Conservation (phyloP, 768 basidiomycete genomes). For the Tylopilus sp. region DNA sequence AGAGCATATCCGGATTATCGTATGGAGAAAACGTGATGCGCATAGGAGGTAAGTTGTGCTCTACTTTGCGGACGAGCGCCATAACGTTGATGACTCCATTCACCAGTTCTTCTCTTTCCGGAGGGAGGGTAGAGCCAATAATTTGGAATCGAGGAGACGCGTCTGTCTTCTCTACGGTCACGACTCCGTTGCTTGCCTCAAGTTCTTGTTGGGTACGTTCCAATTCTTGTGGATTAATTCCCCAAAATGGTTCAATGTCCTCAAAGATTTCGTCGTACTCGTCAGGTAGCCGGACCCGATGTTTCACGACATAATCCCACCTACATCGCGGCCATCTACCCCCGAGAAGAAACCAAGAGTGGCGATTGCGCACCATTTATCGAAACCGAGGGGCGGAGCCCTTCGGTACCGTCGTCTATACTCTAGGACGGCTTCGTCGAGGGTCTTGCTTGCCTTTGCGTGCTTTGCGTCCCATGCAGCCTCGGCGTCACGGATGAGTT, state of each 20-base stretch:
- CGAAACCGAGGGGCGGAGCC: conserved; percentile 40
- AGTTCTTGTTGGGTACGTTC: conserved; percentile 15
- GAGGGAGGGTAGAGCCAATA: conserved; percentile 12
- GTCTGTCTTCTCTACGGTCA: conserved; percentile 26
- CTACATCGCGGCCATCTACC: conserved; percentile 11
- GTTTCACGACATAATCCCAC: conserved; percentile 41
- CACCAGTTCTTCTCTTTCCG: conserved; percentile 1
- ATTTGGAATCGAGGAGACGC: conserved; percentile 10
- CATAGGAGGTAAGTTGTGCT: conserved; percentile 31
- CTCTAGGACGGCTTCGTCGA: conserved; percentile 37
- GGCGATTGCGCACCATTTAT: conserved; percentile 34
- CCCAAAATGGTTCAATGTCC: conserved; percentile 38
- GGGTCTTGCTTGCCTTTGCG: conserved; percentile 33
- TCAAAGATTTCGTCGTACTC: conserved; percentile 45
- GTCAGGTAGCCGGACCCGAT: conserved; percentile 41
- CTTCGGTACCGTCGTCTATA: conserved; percentile 35
- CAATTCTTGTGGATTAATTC: conserved; percentile 30
- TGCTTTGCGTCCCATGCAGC: conserved; percentile 35
- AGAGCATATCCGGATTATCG: conserved; percentile 31
- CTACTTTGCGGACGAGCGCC: conserved; percentile 25
- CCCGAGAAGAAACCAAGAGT: too few relatives aligned
- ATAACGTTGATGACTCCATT: conserved; percentile 13
- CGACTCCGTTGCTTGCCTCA: conserved; percentile 11
- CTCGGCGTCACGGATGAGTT: conserved; percentile 38
- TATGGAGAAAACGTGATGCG: conserved; percentile 29